phyloP scores from a whole-genome alignment of 169 alveolate species.

The Eimeria necatrix region DNA sequence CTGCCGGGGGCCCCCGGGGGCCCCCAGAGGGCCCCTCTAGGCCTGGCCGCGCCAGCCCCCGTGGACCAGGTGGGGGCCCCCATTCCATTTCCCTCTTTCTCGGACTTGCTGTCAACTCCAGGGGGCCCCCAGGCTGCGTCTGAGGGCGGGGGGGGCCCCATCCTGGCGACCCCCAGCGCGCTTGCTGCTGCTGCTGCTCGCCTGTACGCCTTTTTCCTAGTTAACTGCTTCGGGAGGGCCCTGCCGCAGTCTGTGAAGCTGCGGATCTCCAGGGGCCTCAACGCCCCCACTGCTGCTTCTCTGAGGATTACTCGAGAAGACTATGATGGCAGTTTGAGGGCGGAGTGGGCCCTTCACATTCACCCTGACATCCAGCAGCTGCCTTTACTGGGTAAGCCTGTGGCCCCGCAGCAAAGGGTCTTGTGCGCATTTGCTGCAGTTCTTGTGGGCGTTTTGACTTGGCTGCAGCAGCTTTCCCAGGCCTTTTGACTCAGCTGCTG shows the following conservation, averaged over 20 bases:
- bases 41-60: not conserved
- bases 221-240: slow-evolving; percentile 14
- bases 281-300: slow-evolving; percentile 2
- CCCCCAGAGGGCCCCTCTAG: slow-evolving; percentile 36
- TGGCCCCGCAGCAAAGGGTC: not conserved
- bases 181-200: slow-evolving; percentile 53
- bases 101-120: not conserved
- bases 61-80: not conserved
- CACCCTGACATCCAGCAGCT: slow-evolving; percentile 7
- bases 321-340: not conserved
- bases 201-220: slow-evolving; percentile 3
- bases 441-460: too few species aligned
- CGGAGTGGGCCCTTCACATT: slow-evolving; percentile 15
- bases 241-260: not conserved
- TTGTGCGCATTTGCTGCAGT: not conserved
- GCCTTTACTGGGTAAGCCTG: slow-evolving; percentile 22
- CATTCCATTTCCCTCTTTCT: slow-evolving; percentile 16
- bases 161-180: not conserved
- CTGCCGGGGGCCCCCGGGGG: slow-evolving; percentile 24
- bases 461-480: not conserved
- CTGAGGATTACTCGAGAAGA: not conserved
- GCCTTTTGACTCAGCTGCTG: too few species aligned
- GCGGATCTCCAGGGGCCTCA: slow-evolving; percentile 51
- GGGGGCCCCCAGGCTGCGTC: slow-evolving; percentile 27
- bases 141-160: not conserved